Evolutionary conservation across 495 filamentous ascomycete species (phyloP), one percentile per base, ranked within the genome.

Genomic region (Parmelia sp.): DNA sequence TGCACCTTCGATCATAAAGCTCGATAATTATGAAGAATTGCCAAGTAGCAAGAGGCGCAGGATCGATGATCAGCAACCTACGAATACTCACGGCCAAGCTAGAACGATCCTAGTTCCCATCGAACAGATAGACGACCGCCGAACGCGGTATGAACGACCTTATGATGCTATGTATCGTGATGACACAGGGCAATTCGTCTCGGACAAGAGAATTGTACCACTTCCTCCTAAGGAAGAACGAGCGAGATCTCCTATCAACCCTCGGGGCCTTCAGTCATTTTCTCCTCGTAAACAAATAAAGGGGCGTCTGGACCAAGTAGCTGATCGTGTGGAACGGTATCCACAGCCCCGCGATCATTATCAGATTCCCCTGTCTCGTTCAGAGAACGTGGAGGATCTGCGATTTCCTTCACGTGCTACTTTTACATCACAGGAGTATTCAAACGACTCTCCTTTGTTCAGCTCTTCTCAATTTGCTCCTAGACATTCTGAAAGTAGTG

Each of bases 201-300:
- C 44, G 1, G 62, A 64, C 8, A 59, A 58, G 29, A 64, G 62
- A 33, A 64, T 64, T 27, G 56, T 64, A 42, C 56, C 45, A 35
- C 62, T 64, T 39, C 62, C 62, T 7, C 33, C 55, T 21, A 47
- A 57, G 35, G 62, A 59, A n/a, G 61, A 31, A 31, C 27, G 49
- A 14, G 27, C 27, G 27, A 53, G 49, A 9, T 23, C 49, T 53
- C 49, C 25, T 19, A 31, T 53, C 49, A 29, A 12, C 27, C 14
- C 3, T 31, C 49, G 31, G 49, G 49, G 19, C 14, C 27, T 53
- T 31, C 49, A 53, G 49, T 25, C 19, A 8, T 7, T 53, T 9
- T 31, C 49, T 19, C 49, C 49, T 19, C 49, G 25, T 31, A 17
- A 9, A 17, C 49, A 17, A 53, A 19, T 19, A 11, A 10, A 53